Conservation (phyloP, 148 eudicot genomes). For the Dysphania ambrosioides region DNA sequence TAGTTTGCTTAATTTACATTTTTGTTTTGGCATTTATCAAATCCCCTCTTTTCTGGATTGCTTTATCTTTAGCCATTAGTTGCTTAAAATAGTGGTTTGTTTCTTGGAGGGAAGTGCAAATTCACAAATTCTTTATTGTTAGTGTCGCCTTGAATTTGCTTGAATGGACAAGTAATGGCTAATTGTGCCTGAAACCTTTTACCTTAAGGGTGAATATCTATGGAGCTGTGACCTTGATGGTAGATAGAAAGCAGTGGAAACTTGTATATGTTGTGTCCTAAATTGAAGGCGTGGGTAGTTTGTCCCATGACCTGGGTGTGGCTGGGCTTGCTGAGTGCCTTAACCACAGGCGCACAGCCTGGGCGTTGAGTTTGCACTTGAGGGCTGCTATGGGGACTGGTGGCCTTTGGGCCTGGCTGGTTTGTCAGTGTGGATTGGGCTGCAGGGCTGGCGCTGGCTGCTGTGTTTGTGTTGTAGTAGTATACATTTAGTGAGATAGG, state of each 20-base stretch:
- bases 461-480: too few species aligned
- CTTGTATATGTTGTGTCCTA: too few species aligned
- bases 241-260: background rate
- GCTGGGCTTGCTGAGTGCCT: too few species aligned
- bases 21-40: background rate
- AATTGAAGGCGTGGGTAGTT: too few species aligned
- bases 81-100: background rate
- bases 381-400: too few species aligned
- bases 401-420: too few species aligned
- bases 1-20: background rate
- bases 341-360: too few species aligned
- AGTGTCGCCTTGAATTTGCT: background rate
- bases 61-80: background rate
- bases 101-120: background rate
- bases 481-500: too few species aligned
- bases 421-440: too few species aligned
- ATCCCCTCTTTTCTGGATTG: background rate
- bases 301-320: too few species aligned
- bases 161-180: background rate
- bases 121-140: background rate
- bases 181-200: background rate
- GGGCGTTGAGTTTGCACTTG: too few species aligned
- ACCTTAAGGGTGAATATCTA: background rate
- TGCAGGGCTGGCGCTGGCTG: too few species aligned
- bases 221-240: background rate